Base-by-base conservation (phyloP, 495 filamentous ascomycete species). In the Lasiosphaeriaceae sp. region DNA sequence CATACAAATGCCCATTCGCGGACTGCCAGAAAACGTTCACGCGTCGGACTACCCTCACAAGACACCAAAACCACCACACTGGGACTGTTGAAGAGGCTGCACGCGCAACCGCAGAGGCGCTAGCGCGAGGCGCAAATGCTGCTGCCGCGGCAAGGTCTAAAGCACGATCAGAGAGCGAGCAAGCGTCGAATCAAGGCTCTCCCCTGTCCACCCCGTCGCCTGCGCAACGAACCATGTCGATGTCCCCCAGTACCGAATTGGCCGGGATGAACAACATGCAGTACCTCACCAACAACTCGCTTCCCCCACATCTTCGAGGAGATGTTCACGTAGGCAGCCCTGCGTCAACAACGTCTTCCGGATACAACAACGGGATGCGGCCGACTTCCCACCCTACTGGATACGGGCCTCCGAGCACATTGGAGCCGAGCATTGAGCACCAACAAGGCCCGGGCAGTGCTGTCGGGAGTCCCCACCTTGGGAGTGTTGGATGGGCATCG, bases 1-100 rank as follows among this genome's bases (percentile, higher is more conserved):
- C 94, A 2, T 98, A 97, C 77, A 96, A 96, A 68, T 98, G 94
- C 71, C 93, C 93, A 1, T 98, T 93, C 65, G 92, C 90, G 14
- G 92, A 97, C 65, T 98, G 94, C 71, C 92, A 96, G 68, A 98
- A 98, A 80, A 98, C 95, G 0, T 98, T 98, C 69, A 98, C 94
- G 2, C 86, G 94, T 34, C 85, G 92, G 37, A 98, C 94, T 3
- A 98, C 94, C 0, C 74, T 98, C 57, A 98, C 95, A 8, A 85
- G 94, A 29, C 94, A 98, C 69, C 91, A 96, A 73, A 96, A 96
- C 56, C 90, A 95, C 55, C 94, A 98, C 65, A 94, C 90, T 26
- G 94, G 92, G 6, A 97, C 92, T 0, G 86, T 98, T 19, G 94
- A 96, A 66, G 94, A 98, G 68, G 89, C 94, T 8, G 91, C 90